These are phyloP conservation scores for Aspergillus fructus DNA, from an alignment of 2,329 filamentous ascomycete genomes.

Conservation along the genomic window DNA sequence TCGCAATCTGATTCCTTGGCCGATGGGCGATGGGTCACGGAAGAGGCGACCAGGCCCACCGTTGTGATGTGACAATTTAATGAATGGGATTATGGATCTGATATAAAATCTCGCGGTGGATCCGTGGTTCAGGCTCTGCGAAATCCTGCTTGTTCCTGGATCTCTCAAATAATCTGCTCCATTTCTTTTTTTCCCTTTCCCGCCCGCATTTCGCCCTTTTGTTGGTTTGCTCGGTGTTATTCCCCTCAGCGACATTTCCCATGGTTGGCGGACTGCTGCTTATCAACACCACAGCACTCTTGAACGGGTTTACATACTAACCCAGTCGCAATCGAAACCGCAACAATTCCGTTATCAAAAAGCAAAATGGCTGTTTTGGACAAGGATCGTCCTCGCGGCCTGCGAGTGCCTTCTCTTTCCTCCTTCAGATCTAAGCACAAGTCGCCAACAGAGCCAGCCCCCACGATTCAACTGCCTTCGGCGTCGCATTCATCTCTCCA, in stretches of 20 bases:
- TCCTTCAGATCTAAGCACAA: conserved; percentile 31
- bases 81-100: background rate
- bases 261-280: background rate
- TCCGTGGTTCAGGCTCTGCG: conserved; percentile 15
- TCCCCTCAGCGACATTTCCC: background rate
- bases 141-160: conserved; percentile 12
- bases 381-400: conserved; percentile 33
- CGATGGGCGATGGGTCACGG: background rate
- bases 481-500: conserved; percentile 4
- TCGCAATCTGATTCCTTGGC: background rate
- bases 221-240: background rate
- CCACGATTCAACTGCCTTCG: conserved; percentile 11
- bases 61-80: background rate
- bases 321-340: background rate
- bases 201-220: conserved; percentile 1
- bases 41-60: background rate
- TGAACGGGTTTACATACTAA: background rate
- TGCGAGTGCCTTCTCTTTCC: conserved; percentile 34
- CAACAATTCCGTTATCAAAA: conserved; percentile 3
- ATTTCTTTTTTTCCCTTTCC: background rate
- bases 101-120: conserved; percentile 12
- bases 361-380: conserved; percentile 33
- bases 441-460: conserved; percentile 15
- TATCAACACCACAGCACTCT: background rate
- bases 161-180: background rate